These are phyloP conservation scores for Clonostachys rosea DNA, from an alignment of 2,329 filamentous ascomycete species.

Conservation along the genomic window DNA sequence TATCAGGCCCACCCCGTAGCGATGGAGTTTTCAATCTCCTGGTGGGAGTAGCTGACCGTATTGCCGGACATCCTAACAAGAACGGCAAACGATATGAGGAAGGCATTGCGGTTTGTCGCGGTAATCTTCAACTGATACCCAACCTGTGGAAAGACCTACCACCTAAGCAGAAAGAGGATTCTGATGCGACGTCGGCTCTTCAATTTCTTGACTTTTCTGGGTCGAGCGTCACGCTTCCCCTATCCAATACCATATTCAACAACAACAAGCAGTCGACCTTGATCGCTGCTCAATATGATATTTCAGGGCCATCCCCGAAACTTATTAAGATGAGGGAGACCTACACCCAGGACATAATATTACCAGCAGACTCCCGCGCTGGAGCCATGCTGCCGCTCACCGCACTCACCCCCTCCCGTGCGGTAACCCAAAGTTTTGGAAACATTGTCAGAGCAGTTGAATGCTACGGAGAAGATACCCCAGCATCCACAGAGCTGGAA, in stretches of 20 bases:
- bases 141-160: constrained; percentile 31
- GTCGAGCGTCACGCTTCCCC: constrained; percentile 49
- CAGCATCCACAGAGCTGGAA: constrained; percentile 72
- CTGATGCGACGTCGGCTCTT: constrained; percentile 31
- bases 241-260: constrained; percentile 75
- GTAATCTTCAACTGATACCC: constrained; percentile 29
- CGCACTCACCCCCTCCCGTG: constrained; percentile 58
- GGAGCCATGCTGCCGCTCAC: constrained; percentile 41
- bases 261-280: constrained; percentile 62
- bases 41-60: too few species aligned
- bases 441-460: constrained; percentile 71
- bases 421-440: constrained; percentile 63
- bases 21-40: background rate
- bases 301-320: constrained; percentile 5
- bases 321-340: background rate
- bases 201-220: constrained; percentile 22
- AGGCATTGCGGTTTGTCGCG: too few species aligned
- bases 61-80: too few species aligned
- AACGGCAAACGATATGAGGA: too few species aligned
- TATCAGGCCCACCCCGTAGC: background rate
- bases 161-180: constrained; percentile 16
- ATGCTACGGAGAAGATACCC: constrained; percentile 37
- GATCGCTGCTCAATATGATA: constrained; percentile 25
- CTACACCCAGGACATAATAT: background rate
- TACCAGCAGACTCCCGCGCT: background rate